phyloP scores from a whole-genome alignment of 768 basidiomycete genomes.

The Podaxis mareebaensis region DNA sequence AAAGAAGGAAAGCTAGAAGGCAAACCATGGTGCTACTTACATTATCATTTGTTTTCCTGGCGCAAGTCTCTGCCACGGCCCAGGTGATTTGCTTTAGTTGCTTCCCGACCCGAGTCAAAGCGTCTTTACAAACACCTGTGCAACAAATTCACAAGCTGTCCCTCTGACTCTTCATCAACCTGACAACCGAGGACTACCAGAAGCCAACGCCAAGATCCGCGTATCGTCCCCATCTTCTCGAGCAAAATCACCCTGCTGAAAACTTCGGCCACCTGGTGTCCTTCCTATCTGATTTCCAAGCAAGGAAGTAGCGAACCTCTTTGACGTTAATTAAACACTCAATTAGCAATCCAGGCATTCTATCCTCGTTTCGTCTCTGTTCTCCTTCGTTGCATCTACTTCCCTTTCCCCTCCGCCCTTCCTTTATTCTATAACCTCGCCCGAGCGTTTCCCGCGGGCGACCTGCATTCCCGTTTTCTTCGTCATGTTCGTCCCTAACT shows the following conservation, averaged over 20 bases:
- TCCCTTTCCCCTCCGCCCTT: constrained; percentile 22
- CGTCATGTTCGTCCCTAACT: constrained; percentile 28
- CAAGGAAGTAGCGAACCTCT: constrained; percentile 34
- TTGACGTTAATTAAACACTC: constrained; percentile 48
- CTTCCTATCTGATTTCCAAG: constrained; percentile 30
- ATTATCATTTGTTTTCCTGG: not conserved
- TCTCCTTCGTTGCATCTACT: constrained; percentile 26
- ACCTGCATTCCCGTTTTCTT: constrained; percentile 31
- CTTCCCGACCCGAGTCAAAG: constrained; percentile 8
- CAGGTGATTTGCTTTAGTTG: constrained; percentile 10
- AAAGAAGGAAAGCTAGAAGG: not conserved
- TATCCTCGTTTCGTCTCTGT: constrained; percentile 30
- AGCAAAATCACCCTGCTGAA: constrained; percentile 24
- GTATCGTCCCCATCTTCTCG: constrained; percentile 30
- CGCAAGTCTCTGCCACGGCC: not conserved
- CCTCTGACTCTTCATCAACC: constrained; percentile 33
- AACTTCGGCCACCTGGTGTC: constrained; percentile 31
- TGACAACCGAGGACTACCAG: constrained; percentile 42
- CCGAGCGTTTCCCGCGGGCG: constrained; percentile 37
- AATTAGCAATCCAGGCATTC: constrained; percentile 36
- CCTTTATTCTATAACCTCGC: constrained; percentile 31
- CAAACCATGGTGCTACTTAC: not conserved
- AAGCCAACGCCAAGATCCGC: constrained; percentile 43
- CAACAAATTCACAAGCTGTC: constrained; percentile 31
- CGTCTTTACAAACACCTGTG: constrained; percentile 7